phyloP scores from a whole-genome alignment of 164 flowering plant genomes.

The Amborella trichopoda region DNA sequence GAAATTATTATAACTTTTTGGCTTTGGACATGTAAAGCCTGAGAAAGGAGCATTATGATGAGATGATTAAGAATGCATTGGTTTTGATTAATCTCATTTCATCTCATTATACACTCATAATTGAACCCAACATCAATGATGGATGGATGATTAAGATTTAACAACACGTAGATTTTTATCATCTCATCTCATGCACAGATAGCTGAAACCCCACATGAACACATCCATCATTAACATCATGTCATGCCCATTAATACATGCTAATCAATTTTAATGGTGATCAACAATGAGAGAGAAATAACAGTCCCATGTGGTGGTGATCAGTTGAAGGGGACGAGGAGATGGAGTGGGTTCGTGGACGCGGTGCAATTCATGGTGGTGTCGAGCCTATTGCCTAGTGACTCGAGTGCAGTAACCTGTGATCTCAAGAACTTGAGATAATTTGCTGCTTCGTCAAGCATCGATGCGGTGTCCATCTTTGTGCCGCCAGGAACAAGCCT shows the following conservation, averaged over 20 bases:
- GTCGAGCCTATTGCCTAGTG: slow-evolving; percentile 35
- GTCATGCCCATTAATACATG: slow-evolving; percentile 6
- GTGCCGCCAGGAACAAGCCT: slow-evolving; percentile 85
- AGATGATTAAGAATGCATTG: slow-evolving; percentile 8
- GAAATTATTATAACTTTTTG: slow-evolving; percentile 32
- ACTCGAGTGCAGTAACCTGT: slow-evolving; percentile 66
- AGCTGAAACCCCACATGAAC: background rate
- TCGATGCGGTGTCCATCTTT: slow-evolving; percentile 98
- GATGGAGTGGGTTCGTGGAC: slow-evolving; percentile 19
- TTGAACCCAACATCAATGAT: slow-evolving; percentile 4
- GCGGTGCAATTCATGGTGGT: slow-evolving; percentile 10
- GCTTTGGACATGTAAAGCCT: slow-evolving; percentile 6
- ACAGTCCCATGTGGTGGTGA: slow-evolving; percentile 40
- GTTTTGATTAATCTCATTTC: background rate
- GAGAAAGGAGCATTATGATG: slow-evolving; percentile 10
- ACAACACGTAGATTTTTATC: slow-evolving; percentile 7
- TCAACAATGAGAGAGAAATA: slow-evolving; percentile 24
- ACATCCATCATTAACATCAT: background rate
- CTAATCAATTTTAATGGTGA: slow-evolving; percentile 3
- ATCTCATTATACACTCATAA: background rate
- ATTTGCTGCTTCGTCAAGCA: slow-evolving; percentile 99
- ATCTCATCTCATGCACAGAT: background rate
- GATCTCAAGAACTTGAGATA: slow-evolving; percentile 83
- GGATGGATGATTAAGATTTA: slow-evolving; percentile 13
- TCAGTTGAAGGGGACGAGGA: slow-evolving; percentile 29